Evolutionary conservation across 2,329 filamentous ascomycete genomes (phyloP).

Genomic region (Fusarium pseudograminearum): DNA sequence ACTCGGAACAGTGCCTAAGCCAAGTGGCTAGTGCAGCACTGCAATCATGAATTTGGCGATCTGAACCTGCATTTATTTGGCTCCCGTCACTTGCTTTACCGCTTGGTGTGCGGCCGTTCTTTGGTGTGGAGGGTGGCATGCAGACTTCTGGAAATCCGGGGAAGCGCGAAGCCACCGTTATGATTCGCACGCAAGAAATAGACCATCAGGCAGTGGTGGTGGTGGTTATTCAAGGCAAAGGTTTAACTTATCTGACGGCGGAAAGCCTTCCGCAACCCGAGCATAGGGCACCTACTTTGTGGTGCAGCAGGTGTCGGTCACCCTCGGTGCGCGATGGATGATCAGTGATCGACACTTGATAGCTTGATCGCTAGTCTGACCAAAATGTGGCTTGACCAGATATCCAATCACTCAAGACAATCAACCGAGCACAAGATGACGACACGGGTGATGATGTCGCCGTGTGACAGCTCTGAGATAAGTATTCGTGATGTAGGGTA

Average conservation of each 20-base stretch:
- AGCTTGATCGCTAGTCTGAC: slow-evolving; percentile 29
- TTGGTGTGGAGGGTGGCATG: slow-evolving; percentile 39
- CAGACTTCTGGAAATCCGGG: slow-evolving; percentile 43
- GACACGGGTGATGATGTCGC: slow-evolving; percentile 27
- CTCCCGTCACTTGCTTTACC: slow-evolving; percentile 34
- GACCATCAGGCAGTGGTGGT: background rate
- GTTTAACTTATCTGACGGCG: slow-evolving; percentile 27
- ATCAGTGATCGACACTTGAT: slow-evolving; percentile 35
- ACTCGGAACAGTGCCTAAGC: slow-evolving; percentile 28
- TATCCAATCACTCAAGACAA: slow-evolving; percentile 22
- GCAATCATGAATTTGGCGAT: slow-evolving; percentile 23
- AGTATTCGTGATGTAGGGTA: slow-evolving; percentile 16
- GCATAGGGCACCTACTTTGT: slow-evolving; percentile 1
- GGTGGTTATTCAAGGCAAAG: slow-evolving; percentile 12
- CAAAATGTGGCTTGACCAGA: slow-evolving; percentile 26
- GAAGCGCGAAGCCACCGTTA: slow-evolving; percentile 15
- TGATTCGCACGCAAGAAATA: slow-evolving; percentile 2
- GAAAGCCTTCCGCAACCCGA: slow-evolving; percentile 29
- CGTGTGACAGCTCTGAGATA: slow-evolving; percentile 17
- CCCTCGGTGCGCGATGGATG: slow-evolving; percentile 28
- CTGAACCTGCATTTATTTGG: slow-evolving; percentile 38
- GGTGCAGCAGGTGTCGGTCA: slow-evolving; percentile 7
- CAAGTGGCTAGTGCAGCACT: slow-evolving; percentile 33
- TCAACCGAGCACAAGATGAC: slow-evolving; percentile 26
- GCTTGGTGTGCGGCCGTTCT: slow-evolving; percentile 32